Evolutionary conservation across 2,329 filamentous ascomycete species (phyloP).

Genomic region (Kalaharituber pfeilii): DNA sequence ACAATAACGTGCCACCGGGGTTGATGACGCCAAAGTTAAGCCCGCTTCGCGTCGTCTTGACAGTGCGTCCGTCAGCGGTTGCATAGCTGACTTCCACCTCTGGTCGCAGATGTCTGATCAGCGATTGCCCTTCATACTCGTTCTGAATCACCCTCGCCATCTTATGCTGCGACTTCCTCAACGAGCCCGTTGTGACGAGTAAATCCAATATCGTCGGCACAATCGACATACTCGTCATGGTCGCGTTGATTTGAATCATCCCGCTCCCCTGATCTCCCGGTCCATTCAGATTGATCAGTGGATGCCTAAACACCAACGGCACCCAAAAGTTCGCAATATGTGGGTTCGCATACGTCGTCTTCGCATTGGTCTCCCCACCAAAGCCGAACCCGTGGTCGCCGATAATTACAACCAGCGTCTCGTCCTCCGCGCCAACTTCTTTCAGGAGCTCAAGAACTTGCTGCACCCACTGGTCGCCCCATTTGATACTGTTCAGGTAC

Average conservation of each 20-base stretch:
- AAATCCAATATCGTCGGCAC: slow-evolving; percentile 33
- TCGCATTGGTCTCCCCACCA: slow-evolving; percentile 27
- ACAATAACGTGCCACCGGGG: slow-evolving; percentile 21
- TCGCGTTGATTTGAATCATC: neutral
- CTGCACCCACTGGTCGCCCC: slow-evolving; percentile 28
- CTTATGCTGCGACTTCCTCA: slow-evolving; percentile 21
- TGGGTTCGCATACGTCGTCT: slow-evolving; percentile 30
- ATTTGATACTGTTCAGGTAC: slow-evolving; percentile 31
- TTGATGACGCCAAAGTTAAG: slow-evolving; percentile 23
- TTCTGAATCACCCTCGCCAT: slow-evolving; percentile 29
- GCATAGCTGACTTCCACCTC: neutral
- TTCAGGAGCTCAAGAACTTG: slow-evolving; percentile 30
- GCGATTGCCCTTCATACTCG: slow-evolving; percentile 33
- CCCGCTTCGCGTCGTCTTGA: slow-evolving; percentile 24
- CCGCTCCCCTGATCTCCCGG: neutral
- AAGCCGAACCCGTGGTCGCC: slow-evolving; percentile 33
- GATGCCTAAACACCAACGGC: slow-evolving; percentile 26
- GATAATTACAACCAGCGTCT: slow-evolving; percentile 32
- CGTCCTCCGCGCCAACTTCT: slow-evolving; percentile 30
- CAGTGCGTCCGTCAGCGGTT: slow-evolving; percentile 13
- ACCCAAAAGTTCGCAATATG: slow-evolving; percentile 32
- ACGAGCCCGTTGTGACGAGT: slow-evolving; percentile 27
- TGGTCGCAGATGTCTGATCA: slow-evolving; percentile 28
- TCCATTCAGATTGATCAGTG: neutral
- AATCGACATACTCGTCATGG: slow-evolving; percentile 30